Base-by-base conservation (phyloP, 2,329 filamentous ascomycete species). In the Elsinoe ampelina region DNA sequence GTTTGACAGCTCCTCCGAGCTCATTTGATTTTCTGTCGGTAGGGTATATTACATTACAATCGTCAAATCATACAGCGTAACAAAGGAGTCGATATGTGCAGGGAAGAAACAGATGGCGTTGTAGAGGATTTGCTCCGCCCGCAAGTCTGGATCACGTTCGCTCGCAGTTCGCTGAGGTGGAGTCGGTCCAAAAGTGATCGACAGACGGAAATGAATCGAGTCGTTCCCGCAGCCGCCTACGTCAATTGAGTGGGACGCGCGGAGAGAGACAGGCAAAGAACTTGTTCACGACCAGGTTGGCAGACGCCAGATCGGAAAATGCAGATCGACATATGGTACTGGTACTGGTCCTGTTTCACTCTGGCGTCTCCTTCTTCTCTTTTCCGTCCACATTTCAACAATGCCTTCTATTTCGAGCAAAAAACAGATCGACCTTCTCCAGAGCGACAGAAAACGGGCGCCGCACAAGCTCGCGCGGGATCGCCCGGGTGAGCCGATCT, bases 11-110 rank as follows among this genome's bases (percentile, higher is more conserved):
- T 47, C 54, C 41, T 7, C 54, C 34, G 54, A 38, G 54, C 41
- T 34, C 54, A 56, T 56, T 56, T 56, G 41, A 56, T 20, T 17
- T 17, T 12, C 30, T 36, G 19, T 26, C 19, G 22, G 4, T 13
- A 22, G 17, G 42, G 54, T 36, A 47, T 47, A 35, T 45, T 56
- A 47, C 54, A 56, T 48, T 47, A 47, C 20, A 38, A 13, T 56
- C 42, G 39, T 45, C n/a, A 35, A 30, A 19, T 45, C 34, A 47
- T 48, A 48, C 20, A 20, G 32, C 32, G 34, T 35, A 52, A n/a
- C 11, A 20, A 38, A 34, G 39, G 48, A 34, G 45, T 30, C 26
- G 26, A 30, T 50, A 39, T 52, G 48, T 39, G 48, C 35, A 39
- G 20, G 8, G 22, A n/a, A 12, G 43, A 26, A 36, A 20, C 8